Evolutionary conservation across 805 yeast genomes (phyloP), one percentile per base, ranked within the genome.

Genomic region (Candida saitoana): DNA sequence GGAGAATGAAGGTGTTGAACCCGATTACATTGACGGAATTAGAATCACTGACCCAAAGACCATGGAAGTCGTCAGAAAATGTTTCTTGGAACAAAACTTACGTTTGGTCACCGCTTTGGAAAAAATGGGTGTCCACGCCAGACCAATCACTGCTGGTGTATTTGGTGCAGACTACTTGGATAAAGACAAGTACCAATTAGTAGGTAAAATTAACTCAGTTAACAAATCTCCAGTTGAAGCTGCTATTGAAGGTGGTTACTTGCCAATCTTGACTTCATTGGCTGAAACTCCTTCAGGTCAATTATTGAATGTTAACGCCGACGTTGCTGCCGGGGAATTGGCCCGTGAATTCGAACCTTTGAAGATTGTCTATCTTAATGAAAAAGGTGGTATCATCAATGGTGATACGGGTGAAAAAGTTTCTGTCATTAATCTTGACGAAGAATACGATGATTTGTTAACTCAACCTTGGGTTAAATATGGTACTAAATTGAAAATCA

Each of bases 211-310:
- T 61, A 80, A 78, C 40, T 77, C 83, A 36, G 97, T 93, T 30
- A 85, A 87, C 68, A 91, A 88, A 62, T 80, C 85, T 15, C 61
- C 68, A n/a, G 83, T 91, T 43, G 97, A 91, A 63, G 95, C 97
- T 2, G 82, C 96, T 5, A 93, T 93, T 51, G 84, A 82, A 51
- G 96, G 96, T 6, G 99, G 99, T 41, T 95, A 96, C 41, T 74
- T 93, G 57, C 99, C 99, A 20, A 90, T 93, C 51, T 77, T 93
- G 59, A 93, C 99, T 1, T 91, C 98, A 1, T 69, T 93, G 54
- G 99, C 99, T 6, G 99, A 93, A 68, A 93, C 98, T 15, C 78
- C 93, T 14, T 87, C 93, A 2, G 99, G 99, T 25, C 99, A 93
- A 71, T 85, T 93, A 63, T 76, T 93, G 62, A 93, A 93, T 56